phyloP scores from a whole-genome alignment of 2,329 filamentous ascomycete species.

The Colletotrichum sp. region DNA sequence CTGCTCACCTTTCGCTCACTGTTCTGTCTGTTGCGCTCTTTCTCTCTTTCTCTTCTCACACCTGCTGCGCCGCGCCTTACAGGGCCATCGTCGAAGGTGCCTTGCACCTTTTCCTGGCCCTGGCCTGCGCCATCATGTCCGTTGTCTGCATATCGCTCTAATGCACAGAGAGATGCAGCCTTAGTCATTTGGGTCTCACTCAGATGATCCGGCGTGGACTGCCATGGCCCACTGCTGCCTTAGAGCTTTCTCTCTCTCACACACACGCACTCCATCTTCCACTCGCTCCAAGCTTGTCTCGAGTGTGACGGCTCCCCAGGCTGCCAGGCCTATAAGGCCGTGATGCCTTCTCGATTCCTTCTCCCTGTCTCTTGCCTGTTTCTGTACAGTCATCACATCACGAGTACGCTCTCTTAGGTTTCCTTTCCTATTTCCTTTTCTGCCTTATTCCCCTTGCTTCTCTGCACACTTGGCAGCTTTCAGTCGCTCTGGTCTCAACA shows the following conservation, averaged over 20 bases:
- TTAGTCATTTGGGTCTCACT: slow-evolving; percentile 24
- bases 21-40: not conserved
- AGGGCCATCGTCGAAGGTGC: slow-evolving; percentile 17
- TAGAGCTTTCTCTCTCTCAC: slow-evolving; percentile 21
- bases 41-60: slow-evolving; percentile 9
- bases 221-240: slow-evolving; percentile 21
- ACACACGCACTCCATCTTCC: slow-evolving; percentile 23
- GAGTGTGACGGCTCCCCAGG: slow-evolving; percentile 36
- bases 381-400: slow-evolving; percentile 23
- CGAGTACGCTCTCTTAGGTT: slow-evolving; percentile 25
- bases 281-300: slow-evolving; percentile 29
- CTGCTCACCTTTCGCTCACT: not conserved
- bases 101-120: slow-evolving; percentile 26
- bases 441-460: slow-evolving; percentile 25
- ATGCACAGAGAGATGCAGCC: slow-evolving; percentile 28
- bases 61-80: slow-evolving; percentile 19
- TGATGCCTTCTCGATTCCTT: slow-evolving; percentile 48
- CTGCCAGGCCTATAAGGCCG: slow-evolving; percentile 59
- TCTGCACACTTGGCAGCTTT: slow-evolving; percentile 12
- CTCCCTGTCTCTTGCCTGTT: slow-evolving; percentile 11
- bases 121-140: slow-evolving; percentile 25
- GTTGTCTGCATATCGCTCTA: slow-evolving; percentile 20
- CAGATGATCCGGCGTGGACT: slow-evolving; percentile 20
- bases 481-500: not conserved
- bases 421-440: slow-evolving; percentile 26